A percentile compares a stretch with the other conserved stretches of the same genome.
Conservation (phyloP, 106 monocot genomes). For the Dendrobium nobile region DNA sequence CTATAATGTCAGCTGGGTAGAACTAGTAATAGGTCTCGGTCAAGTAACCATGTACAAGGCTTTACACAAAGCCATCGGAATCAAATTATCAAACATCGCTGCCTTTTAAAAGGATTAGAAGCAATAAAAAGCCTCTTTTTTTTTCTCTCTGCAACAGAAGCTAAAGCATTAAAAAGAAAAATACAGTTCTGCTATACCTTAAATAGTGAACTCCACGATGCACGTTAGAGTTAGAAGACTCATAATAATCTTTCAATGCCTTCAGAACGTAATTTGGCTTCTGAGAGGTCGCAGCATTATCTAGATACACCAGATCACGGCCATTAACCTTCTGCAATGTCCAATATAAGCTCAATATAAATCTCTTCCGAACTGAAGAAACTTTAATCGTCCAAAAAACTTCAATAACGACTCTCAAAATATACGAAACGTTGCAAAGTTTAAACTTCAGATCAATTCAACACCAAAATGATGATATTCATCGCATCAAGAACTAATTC, state of each 20-base stretch:
- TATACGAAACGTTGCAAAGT: not conserved
- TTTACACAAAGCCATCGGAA: not conserved
- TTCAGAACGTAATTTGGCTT: constrained; percentile 68
- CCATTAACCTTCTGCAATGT: constrained; percentile 61
- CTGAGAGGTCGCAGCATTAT: constrained; percentile 93
- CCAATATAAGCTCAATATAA: constrained; percentile 9
- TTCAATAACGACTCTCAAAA: not conserved
- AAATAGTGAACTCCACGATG: constrained; percentile 74
- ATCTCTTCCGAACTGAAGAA: not conserved
- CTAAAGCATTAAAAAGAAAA: not conserved
- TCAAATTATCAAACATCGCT: not conserved
- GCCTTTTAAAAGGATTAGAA: not conserved
- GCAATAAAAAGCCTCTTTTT: no score
- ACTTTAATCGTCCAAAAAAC: not conserved
- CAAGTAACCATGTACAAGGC: no score
- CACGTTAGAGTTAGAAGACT: constrained; percentile 74
- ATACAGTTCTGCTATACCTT: constrained; percentile 18
- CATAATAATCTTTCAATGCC: constrained; percentile 63
- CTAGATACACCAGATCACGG: constrained; percentile 68
- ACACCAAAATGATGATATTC: no score
- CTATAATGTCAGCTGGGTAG: not conserved
- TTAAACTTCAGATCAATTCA: not conserved
- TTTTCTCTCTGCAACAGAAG: not conserved
- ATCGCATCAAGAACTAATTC: no score
- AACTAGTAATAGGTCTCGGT: no score